phyloP scores from a whole-genome alignment of 441 rosid genomes.

The Melastoma candidum region DNA sequence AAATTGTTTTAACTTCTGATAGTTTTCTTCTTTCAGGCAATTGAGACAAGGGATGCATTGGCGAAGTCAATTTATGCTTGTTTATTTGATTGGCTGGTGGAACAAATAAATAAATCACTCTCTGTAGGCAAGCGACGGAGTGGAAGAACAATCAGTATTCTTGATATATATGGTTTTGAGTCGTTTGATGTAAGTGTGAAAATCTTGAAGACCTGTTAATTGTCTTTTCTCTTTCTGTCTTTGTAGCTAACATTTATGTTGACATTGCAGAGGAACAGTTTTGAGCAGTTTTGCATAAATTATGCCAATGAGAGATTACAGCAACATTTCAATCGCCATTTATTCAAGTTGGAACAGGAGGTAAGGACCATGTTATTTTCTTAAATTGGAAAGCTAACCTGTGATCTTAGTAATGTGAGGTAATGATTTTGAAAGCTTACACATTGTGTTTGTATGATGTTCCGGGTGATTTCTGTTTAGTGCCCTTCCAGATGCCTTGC shows the following conservation, averaged over 20 bases:
- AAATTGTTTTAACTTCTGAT: not conserved
- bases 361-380: constrained; percentile 25
- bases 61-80: constrained; percentile 92
- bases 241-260: constrained; percentile 1
- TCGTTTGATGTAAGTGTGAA: constrained; percentile 75
- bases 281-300: constrained; percentile 60
- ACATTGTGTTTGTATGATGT: no score
- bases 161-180: constrained; percentile 98
- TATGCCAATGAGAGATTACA: no score
- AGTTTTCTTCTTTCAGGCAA: constrained; percentile 47
- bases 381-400: not conserved
- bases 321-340: constrained; percentile 84
- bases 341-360: constrained; percentile 99
- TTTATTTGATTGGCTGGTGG: constrained; percentile 18
- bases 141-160: constrained; percentile 98
- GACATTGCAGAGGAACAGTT: constrained; percentile 81
- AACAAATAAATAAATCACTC: constrained; percentile 93
- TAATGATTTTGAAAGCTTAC: no score
- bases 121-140: constrained; percentile 92
- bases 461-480: no score
- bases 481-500: no score
- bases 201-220: constrained; percentile 3
- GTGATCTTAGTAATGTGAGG: no score
- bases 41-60: constrained; percentile 90
- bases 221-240: not conserved